These are phyloP conservation scores for Mortierella sp. DNA, from an alignment of 371 early-diverging fungal genomes.

Conservation along the genomic window DNA sequence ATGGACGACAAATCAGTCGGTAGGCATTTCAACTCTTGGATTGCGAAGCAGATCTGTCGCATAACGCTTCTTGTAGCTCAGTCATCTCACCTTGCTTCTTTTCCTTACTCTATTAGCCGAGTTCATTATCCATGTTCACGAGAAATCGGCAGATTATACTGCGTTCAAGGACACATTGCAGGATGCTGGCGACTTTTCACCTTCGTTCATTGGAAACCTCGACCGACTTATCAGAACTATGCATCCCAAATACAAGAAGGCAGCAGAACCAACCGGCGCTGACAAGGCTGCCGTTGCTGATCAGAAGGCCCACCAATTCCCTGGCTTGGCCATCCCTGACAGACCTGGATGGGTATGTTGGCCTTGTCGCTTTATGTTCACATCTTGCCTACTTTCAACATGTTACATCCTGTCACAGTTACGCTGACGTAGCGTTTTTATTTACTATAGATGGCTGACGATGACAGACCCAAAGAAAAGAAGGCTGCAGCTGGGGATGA, in stretches of 20 bases:
- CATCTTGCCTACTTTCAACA: background rate
- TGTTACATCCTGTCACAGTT: background rate
- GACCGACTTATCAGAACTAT: slow-evolving; percentile 92
- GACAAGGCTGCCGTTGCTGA: slow-evolving; percentile 57
- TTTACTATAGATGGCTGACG: slow-evolving; percentile 23
- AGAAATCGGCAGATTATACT: slow-evolving; percentile 69
- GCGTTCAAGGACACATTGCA: slow-evolving; percentile 81
- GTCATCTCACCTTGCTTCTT: background rate
- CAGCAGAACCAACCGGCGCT: slow-evolving; percentile 17
- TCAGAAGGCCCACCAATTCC: slow-evolving; percentile 75
- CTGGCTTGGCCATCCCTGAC: slow-evolving; percentile 86
- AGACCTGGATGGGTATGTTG: slow-evolving; percentile 58
- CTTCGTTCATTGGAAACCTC: slow-evolving; percentile 85
- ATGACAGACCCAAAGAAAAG: slow-evolving; percentile 33
- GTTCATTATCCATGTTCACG: slow-evolving; percentile 83
- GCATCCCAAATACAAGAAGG: slow-evolving; percentile 73
- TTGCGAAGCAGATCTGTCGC: background rate
- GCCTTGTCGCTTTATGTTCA: background rate
- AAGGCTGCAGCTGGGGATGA: slow-evolving; percentile 64
- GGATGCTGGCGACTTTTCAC: slow-evolving; percentile 86
- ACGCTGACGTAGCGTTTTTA: background rate
- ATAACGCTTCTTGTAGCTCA: background rate
- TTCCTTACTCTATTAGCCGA: slow-evolving; percentile 69
- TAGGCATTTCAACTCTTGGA: slow-evolving; percentile 33
- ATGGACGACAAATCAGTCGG: slow-evolving; percentile 87